Evolutionary conservation across 1,284 basidiomycete genomes (phyloP).

Genomic region (Kwoniella shivajii): DNA sequence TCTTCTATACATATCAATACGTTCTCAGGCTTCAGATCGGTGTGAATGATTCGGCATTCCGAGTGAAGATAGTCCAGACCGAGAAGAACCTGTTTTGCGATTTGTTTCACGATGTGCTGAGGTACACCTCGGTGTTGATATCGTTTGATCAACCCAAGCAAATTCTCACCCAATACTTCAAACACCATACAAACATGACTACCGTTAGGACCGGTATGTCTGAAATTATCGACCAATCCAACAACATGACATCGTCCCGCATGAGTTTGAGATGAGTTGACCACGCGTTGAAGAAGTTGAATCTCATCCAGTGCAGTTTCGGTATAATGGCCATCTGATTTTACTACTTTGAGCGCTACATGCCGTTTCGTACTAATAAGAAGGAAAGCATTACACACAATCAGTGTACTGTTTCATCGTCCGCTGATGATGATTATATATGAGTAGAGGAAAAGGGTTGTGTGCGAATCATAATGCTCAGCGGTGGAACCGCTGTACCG

Average conservation of each 20-base stretch:
- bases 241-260: conserved; percentile 70
- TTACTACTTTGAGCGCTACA: conserved; percentile 98
- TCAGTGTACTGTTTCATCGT: neutral
- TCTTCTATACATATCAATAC: conserved; percentile 97
- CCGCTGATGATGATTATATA: neutral
- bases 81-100: conserved; percentile 92
- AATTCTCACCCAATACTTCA: conserved; percentile 96
- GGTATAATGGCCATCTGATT: conserved; percentile 94
- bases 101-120: conserved; percentile 90
- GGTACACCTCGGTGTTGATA: conserved; percentile 85
- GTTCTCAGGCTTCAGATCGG: conserved; percentile 97
- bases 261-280: conserved; percentile 73
- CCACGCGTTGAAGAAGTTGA: conserved; percentile 93
- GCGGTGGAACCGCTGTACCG: neutral
- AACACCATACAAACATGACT: conserved; percentile 99
- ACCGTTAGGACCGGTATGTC: conserved; percentile 94
- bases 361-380: conserved; percentile 80
- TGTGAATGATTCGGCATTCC: conserved; percentile 93
- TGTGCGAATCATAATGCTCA: neutral
- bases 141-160: conserved; percentile 96
- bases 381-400: neutral
- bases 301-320: conserved; percentile 99
- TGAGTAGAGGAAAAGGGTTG: neutral
- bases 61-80: conserved; percentile 98
- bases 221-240: conserved; percentile 94